phyloP scores from a whole-genome alignment of 2,329 filamentous ascomycete species.

The Calonectria hawksworthii region DNA sequence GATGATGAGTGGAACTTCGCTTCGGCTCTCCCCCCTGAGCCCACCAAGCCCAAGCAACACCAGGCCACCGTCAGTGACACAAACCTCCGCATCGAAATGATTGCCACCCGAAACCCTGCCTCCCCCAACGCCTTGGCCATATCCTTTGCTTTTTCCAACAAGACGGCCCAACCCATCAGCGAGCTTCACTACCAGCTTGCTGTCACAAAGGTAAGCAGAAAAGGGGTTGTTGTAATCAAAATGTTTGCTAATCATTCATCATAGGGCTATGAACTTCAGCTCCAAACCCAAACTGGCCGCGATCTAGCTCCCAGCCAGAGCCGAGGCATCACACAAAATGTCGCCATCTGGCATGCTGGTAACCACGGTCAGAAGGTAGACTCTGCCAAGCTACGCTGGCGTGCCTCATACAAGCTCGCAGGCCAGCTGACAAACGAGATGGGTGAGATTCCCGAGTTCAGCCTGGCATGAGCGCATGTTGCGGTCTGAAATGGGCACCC shows the following conservation, averaged over 20 bases:
- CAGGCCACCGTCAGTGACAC: conserved; percentile 78
- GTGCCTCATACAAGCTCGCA: conserved; percentile 82
- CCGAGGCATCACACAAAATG: conserved; percentile 83
- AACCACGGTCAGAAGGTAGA: conserved; percentile 78
- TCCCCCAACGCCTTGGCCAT: conserved; percentile 74
- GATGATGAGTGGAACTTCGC: conserved; percentile 97
- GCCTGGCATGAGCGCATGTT: conserved; percentile 68
- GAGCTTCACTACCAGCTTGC: conserved; percentile 93
- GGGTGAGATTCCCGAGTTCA: conserved; percentile 86
- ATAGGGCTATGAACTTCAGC: conserved; percentile 83
- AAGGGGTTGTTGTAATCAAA: neutral
- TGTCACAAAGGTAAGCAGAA: conserved; percentile 82
- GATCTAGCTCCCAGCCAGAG: conserved; percentile 80
- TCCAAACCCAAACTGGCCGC: conserved; percentile 88
- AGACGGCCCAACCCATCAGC: conserved; percentile 76
- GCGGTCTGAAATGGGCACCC: neutral
- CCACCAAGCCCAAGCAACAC: conserved; percentile 70
- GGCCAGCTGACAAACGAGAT: conserved; percentile 80
- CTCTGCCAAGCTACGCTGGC: conserved; percentile 91
- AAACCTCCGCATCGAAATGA: conserved; percentile 79
- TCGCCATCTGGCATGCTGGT: conserved; percentile 81
- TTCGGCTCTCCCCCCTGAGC: conserved; percentile 80
- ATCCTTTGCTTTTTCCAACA: conserved; percentile 87
- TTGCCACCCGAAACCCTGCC: conserved; percentile 72
- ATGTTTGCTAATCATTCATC: neutral